A percentile compares a stretch with the other conserved stretches of the same genome.
Evolutionary conservation across 768 basidiomycete species (phyloP).

Genomic region (Xanthoconium stramineum): DNA sequence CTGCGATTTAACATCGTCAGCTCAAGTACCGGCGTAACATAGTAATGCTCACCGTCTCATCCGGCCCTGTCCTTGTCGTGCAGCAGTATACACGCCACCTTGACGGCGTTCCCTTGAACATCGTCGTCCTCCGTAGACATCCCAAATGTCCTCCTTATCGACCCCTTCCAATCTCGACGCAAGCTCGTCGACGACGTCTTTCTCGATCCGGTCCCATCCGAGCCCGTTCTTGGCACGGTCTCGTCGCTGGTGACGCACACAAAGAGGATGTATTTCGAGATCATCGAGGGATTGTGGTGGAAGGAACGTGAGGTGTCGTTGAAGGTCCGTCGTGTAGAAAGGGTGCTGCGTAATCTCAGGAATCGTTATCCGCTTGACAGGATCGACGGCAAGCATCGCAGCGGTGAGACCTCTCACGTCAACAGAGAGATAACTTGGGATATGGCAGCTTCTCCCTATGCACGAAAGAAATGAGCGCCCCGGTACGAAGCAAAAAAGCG

Average conservation of each 20-base stretch:
- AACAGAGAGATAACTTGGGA: constrained; percentile 74
- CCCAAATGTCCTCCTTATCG: constrained; percentile 83
- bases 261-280: constrained; percentile 70
- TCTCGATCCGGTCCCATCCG: constrained; percentile 91
- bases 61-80: constrained; percentile 84
- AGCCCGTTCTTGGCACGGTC: constrained; percentile 73
- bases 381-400: constrained; percentile 91
- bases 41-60: constrained; percentile 66
- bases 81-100: constrained; percentile 93
- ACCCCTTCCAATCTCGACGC: constrained; percentile 68
- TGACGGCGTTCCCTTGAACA: constrained; percentile 85
- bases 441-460: constrained; percentile 80
- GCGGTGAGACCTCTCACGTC: constrained; percentile 80
- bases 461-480: neutral
- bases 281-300: constrained; percentile 86
- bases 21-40: neutral
- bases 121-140: constrained; percentile 82
- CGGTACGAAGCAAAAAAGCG: neutral
- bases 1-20: constrained; percentile 50
- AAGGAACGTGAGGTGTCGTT: constrained; percentile 81
- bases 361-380: constrained; percentile 91
- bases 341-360: constrained; percentile 88
- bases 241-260: constrained; percentile 68
- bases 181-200: constrained; percentile 85
- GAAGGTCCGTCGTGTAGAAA: constrained; percentile 84